Evolutionary conservation across 768 basidiomycete species (phyloP), one percentile per base, ranked within the genome.

Genomic region (Xerocomus spinulosus): DNA sequence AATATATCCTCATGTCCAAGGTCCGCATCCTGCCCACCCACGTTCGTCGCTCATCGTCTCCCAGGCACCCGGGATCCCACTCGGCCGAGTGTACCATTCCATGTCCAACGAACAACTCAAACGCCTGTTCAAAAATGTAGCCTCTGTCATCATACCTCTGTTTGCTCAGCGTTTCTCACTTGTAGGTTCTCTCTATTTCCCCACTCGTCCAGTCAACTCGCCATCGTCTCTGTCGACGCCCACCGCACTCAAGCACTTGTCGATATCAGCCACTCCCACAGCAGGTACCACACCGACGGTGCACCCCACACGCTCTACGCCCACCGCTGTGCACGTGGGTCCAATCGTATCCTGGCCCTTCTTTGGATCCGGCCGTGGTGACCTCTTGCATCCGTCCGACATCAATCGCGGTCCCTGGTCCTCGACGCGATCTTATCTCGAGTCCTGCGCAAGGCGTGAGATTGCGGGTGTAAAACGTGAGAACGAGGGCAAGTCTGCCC

Each of bases 291-390:
- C 20, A 12, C 4, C 35, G 51, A 28, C 26, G 6, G 26, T 28
- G 26, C 10, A 10, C 26, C 26, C 26, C 6, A 10, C 26, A 28
- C 26, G 26, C 26, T 6, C 26, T 5, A 37, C 56, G 47, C 48
- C 67, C 49, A 30, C 52, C 21, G 35, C 53, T 42, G 70, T 76
- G 42, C 78, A 83, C 42, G 73, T 91, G 36, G 89, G 89, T 4
- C 85, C 85, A 8, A 92, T 92, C 58, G 79, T 92, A 42, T 90
- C 88, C 3, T 92, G 90, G 89, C 85, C 89, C 1, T 92, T 92
- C 74, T 92, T 92, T 62, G 89, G 89, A 38, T 85, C 87, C 4
- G 82, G 84, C 53, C 77, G 90, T 33, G 89, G 89, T 26, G 83
- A 87, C 49, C 75, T 88, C 20, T 54, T 66, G 3, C 84, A 85